Evolutionary conservation across 2,329 filamentous ascomycete genomes (phyloP).

Genomic region (Xylariales sp.): DNA sequence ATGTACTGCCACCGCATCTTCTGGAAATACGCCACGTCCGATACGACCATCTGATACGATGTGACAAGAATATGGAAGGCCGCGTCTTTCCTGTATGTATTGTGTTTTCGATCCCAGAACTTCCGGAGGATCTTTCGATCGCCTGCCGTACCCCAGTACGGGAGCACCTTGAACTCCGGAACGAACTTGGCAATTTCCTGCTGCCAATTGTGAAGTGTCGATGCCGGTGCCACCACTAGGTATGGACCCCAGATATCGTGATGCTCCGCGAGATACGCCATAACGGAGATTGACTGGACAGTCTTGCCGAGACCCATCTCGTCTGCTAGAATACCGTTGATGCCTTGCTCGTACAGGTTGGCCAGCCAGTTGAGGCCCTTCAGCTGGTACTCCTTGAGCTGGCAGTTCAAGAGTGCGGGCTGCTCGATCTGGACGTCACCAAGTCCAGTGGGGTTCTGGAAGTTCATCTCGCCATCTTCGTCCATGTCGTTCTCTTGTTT

Average conservation of each 20-base stretch:
- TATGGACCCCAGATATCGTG: slow-evolving; percentile 99
- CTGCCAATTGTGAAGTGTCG: slow-evolving; percentile 98
- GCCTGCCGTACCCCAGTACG: slow-evolving; percentile 93
- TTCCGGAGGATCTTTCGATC: slow-evolving; percentile 95
- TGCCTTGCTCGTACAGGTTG: slow-evolving; percentile 97
- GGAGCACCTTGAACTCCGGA: slow-evolving; percentile 87
- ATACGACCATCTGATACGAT: slow-evolving; percentile 94
- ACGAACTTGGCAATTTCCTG: slow-evolving; percentile 97
- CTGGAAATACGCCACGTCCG: slow-evolving; percentile 95
- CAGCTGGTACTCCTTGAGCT: slow-evolving; percentile 97
- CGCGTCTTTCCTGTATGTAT: slow-evolving; percentile 88
- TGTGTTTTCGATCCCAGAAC: slow-evolving; percentile 98
- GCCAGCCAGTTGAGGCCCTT: slow-evolving; percentile 99
- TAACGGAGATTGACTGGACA: slow-evolving; percentile 97
- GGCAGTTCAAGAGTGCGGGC: slow-evolving; percentile 86
- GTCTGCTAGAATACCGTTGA: slow-evolving; percentile 97
- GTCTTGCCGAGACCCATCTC: slow-evolving; percentile 99
- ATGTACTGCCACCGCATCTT: slow-evolving; percentile 99
- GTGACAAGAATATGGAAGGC: slow-evolving; percentile 95
- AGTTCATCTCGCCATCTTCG: slow-evolving; percentile 97
- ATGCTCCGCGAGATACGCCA: slow-evolving; percentile 95
- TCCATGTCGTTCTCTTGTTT: slow-evolving; percentile 66
- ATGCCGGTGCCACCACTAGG: slow-evolving; percentile 91
- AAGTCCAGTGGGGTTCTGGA: slow-evolving; percentile 94
- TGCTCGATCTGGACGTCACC: slow-evolving; percentile 93